These are phyloP conservation scores for Coemansia erecta DNA, from an alignment of 192 early-diverging fungal species.

Conservation along the genomic window DNA sequence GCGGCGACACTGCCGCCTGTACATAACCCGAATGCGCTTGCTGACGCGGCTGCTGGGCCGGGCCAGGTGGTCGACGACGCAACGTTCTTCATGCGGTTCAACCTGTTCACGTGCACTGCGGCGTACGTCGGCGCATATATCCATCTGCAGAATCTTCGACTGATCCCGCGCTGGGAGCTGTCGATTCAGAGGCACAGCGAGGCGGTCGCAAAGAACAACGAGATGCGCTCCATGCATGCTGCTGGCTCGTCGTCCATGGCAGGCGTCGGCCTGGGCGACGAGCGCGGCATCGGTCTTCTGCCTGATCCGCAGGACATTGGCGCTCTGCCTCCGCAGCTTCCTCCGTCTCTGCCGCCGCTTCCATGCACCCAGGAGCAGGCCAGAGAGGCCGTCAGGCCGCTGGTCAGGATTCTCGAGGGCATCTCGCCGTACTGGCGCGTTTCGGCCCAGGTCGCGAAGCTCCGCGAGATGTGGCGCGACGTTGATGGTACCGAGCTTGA, in stretches of 20 bases:
- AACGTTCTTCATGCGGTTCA: conserved; percentile 42
- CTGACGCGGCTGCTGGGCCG: conserved; percentile 21
- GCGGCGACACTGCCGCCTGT: conserved; percentile 8
- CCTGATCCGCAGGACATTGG: conserved; percentile 24
- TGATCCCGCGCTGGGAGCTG: conserved; percentile 37
- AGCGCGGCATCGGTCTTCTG: conserved; percentile 25
- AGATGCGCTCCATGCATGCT: conserved; percentile 13
- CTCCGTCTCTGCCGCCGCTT: conserved; percentile 26
- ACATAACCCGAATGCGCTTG: conserved; percentile 3
- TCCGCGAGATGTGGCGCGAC: conserved; percentile 35
- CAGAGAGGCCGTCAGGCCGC: conserved; percentile 35
- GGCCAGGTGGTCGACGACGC: conserved; percentile 41
- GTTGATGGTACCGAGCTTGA: conserved; percentile 28
- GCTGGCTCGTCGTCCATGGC: conserved; percentile 8
- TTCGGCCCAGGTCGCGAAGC: conserved; percentile 20
- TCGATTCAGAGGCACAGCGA: conserved; percentile 21
- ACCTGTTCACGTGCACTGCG: conserved; percentile 34
- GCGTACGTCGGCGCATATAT: conserved; percentile 30
- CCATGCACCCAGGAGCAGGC: conserved; percentile 44
- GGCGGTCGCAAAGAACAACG: conserved; percentile 20
- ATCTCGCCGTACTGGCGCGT: conserved; percentile 45
- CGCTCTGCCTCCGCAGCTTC: conserved; percentile 24
- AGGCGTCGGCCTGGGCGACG: neutral
- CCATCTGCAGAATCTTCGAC: conserved; percentile 37
- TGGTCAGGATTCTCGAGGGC: conserved; percentile 34